These are phyloP conservation scores for Panellus pusillus DNA, from an alignment of 768 basidiomycete species.

Conservation along the genomic window DNA sequence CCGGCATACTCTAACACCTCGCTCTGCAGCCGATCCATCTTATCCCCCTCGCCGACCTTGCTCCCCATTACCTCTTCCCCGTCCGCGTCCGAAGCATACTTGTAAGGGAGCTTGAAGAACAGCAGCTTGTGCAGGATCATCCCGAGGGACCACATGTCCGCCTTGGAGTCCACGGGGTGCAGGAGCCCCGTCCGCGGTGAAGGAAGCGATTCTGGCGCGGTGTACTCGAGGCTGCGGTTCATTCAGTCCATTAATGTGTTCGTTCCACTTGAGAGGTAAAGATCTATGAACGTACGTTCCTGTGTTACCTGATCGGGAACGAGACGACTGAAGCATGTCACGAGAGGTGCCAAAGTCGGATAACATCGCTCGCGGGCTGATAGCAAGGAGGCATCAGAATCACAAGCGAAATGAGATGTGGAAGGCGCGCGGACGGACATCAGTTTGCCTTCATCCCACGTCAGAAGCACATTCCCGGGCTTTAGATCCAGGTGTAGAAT, in stretches of 20 bases:
- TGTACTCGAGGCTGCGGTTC: conserved; percentile 74
- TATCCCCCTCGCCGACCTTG: conserved; percentile 51
- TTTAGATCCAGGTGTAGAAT: conserved; percentile 94
- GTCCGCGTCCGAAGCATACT: conserved; percentile 63
- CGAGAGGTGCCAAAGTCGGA: conserved; percentile 95
- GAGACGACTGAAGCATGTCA: conserved; percentile 76
- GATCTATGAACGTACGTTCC: conserved; percentile 64
- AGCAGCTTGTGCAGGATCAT: conserved; percentile 94
- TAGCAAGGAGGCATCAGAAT: not conserved
- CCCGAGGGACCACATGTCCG: conserved; percentile 97
- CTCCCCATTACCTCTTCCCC: conserved; percentile 36
- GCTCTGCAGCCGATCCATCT: conserved; percentile 66
- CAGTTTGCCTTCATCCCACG: conserved; percentile 84
- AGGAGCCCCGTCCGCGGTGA: conserved; percentile 64
- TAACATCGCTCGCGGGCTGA: conserved; percentile 88
- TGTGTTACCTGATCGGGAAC: conserved; percentile 85
- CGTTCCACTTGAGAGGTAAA: not conserved
- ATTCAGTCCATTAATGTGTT: not conserved
- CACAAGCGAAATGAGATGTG: not conserved
- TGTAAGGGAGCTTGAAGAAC: conserved; percentile 88
- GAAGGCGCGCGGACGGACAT: conserved; percentile 45
- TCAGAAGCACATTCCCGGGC: conserved; percentile 89
- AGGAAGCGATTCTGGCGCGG: conserved; percentile 84
- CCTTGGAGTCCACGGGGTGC: conserved; percentile 77
- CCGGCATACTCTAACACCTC: conserved; percentile 79